Percentiles rank a stretch among this genome's conserved stretches.
These are phyloP conservation scores for Yamadazyma kanchanaburiensis DNA, from an alignment of 1,139 yeast genomes.

Conservation along the genomic window DNA sequence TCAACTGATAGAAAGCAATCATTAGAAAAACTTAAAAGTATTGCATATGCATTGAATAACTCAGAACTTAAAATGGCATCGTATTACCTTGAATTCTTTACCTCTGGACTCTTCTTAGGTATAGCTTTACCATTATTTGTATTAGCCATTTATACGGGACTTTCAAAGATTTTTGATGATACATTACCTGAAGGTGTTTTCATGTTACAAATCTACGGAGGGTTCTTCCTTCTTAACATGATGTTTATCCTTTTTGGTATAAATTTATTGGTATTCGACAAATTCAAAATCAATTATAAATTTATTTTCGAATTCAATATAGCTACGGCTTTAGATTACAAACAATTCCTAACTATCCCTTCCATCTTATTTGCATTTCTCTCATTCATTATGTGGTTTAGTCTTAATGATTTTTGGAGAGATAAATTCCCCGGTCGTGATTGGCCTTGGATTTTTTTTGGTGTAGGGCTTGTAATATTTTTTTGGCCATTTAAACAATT, in stretches of 20 bases:
- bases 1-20: constrained; percentile 72
- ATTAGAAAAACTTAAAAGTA: constrained; percentile 63
- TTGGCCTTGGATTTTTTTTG: constrained; percentile 81
- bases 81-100: constrained; percentile 45
- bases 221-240: constrained; percentile 66
- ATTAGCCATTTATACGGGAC: constrained; percentile 50
- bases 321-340: constrained; percentile 62
- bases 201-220: constrained; percentile 88
- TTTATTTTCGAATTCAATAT: constrained; percentile 89
- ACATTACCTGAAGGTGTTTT: constrained; percentile 51
- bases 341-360: constrained; percentile 64
- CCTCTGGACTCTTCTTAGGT: constrained; percentile 68
- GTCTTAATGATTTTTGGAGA: constrained; percentile 72
- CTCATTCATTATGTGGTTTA: constrained; percentile 67
- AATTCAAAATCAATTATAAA: constrained; percentile 77
- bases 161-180: constrained; percentile 34
- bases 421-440: constrained; percentile 57
- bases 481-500: constrained; percentile 62
- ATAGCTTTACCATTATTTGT: constrained; percentile 61
- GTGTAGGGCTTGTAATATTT: constrained; percentile 43
- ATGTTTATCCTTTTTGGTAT: constrained; percentile 62
- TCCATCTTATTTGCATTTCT: constrained; percentile 54
- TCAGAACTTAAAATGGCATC: constrained; percentile 25
- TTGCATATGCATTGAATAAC: constrained; percentile 39
- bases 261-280: constrained; percentile 71